Evolutionary conservation across 306 rosid genomes (phyloP), one percentile per base, ranked within the genome.

Genomic region (Fragaria vesca): DNA sequence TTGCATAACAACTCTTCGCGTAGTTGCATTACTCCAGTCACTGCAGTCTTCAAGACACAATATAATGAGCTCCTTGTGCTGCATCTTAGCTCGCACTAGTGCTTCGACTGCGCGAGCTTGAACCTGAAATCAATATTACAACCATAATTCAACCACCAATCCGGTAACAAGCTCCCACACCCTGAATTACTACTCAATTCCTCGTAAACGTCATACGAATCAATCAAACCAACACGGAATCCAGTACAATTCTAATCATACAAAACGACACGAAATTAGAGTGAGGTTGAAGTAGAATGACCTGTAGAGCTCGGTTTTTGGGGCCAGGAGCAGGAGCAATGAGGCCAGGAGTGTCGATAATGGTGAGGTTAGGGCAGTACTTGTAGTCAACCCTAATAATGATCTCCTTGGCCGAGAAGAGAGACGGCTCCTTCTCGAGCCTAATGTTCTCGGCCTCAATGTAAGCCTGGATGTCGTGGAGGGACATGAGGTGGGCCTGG

Each of bases 21-120:
- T 95, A 30, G 97, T 93, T 0, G 97, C 97, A 76, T 93, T 95
- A 78, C 93, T 95, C 99, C 97, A 95, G 82, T 95, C 99, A 82
- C 97, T 88, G 54, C 90, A 91, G 78, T 92, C 97, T 82, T 95
- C 99, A 66, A 95, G 99, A 74, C 99, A 95, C 79, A 93, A 76
- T 65, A 95, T 92, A 69, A 95, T 89, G 58, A 92, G 90, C 82
- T 95, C 97, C 86, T 86, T 95, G 78, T 95, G 97, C 84, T 93
- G 97, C 99, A 95, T 91, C 85, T 95, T 95, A 1, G 94, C 90
- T 34, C 93, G 89, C 4, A 95, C 97, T 0, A 93, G 86, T 0
- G 97, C 90, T 83, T 95, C 97, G 2, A 93, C 96, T 5, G 99
- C 97, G 47, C 97, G 94, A 36, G 91, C 97, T 72, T 93, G 99